A percentile compares a stretch with the other conserved stretches of the same genome.
phyloP scores from a whole-genome alignment of 176 grass and related monocot genomes.

The Aegilops longissima region DNA sequence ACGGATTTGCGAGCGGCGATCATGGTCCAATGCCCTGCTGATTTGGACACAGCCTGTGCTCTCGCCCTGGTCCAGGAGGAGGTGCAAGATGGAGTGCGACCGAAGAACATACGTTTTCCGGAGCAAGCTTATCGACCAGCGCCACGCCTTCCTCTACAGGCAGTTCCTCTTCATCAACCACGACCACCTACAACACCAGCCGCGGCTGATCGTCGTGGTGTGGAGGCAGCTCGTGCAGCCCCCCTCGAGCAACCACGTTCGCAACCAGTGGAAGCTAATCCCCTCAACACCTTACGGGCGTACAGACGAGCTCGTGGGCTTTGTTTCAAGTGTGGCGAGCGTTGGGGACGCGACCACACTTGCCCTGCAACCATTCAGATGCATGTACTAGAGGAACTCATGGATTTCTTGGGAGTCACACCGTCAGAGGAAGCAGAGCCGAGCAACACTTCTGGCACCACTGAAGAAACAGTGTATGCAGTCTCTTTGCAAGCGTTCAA shows the following conservation, averaged over 20 bases:
- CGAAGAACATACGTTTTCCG: too few relatives aligned
- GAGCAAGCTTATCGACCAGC: too few relatives aligned
- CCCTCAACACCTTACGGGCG: fast-evolving
- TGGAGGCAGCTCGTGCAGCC: not conserved
- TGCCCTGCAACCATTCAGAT: not conserved
- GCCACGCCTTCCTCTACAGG: too few relatives aligned
- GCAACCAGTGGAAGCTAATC: not conserved
- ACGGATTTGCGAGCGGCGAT: not conserved
- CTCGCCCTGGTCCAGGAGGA: not conserved
- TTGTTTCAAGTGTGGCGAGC: not conserved
- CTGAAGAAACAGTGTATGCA: not conserved
- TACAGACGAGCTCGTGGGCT: not conserved
- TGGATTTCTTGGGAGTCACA: too few relatives aligned
- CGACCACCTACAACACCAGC: too few relatives aligned
- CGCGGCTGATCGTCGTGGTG: too few relatives aligned
- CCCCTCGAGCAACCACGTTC: not conserved
- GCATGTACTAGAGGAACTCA: not conserved
- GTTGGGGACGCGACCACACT: not conserved
- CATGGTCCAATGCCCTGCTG: not conserved
- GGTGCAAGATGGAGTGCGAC: too few relatives aligned
- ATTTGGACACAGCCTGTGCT: not conserved
- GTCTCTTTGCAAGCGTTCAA: not conserved
- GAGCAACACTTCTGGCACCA: too few relatives aligned
- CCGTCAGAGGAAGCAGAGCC: too few relatives aligned
- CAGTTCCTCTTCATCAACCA: too few relatives aligned